Evolutionary conservation across 352 stramenopile genomes (phyloP), one percentile per base, ranked within the genome.

Genomic region (Phytophthora aleatoria): DNA sequence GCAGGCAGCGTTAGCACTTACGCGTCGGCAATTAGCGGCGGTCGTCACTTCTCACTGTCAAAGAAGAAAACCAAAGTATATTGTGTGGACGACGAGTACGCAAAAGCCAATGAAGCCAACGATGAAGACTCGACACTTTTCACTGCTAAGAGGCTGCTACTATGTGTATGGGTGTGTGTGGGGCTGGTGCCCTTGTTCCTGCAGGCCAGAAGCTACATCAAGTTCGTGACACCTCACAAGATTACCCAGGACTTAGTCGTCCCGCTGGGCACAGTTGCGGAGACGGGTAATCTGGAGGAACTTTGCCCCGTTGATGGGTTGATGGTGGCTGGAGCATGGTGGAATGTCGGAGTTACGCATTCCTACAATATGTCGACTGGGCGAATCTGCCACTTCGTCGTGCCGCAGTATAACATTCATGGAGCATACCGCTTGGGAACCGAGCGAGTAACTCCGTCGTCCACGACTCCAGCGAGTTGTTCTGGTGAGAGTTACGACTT

Each of bases 331-430:
- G 55, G 55, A 0, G 44, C 44, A 24, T 62, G 55, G 55, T 62
- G 44, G 55, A 62, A 62, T 33, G 55, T 62, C 42, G 44, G 20
- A 12, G 26, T 55, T 9, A 62, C 55, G 2, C 55, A 55, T 11
- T 55, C 35, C 15, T 62, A 62, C 44, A 55, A 20, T 48, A 26
- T 49, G 8, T 33, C 43, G 15, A 5, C 39, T 27, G 55, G 55
- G 5, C 43, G 44, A 55, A 20, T 62, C 15, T 62, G 55, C 8
- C 55, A 65, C 30, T 65, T 59, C 16, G 58, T 65, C 4, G 49
- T 65, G 31, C 36, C 58, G 5, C 58, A 65, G 20, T 64, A 64
- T 20, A 64, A 64, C 28, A 57, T 64, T 20, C 57, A 65, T 5
- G 57, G 57, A 20, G 24, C 36, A 3, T 66, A 66, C 26, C 6